These are phyloP conservation scores for Globisporangium canariense DNA, from an alignment of 352 stramenopile genomes.

Conservation along the genomic window DNA sequence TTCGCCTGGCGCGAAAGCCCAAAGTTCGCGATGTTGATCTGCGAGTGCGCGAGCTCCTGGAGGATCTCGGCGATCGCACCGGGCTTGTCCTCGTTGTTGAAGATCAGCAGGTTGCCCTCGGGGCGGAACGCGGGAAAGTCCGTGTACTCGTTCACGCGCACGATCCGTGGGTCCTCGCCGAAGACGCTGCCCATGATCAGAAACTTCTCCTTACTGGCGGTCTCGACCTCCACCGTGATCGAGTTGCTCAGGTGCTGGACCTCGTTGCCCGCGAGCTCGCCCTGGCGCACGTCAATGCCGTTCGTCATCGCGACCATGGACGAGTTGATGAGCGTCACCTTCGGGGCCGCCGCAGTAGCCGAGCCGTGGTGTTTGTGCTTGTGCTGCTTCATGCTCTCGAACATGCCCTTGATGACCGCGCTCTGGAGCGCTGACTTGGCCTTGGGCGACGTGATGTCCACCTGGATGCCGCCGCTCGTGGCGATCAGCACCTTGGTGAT, in stretches of 20 bases:
- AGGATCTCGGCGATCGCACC: conserved; percentile 76
- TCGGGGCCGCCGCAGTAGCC: conserved; percentile 5
- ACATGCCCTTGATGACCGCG: conserved; percentile 68
- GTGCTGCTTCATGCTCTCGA: conserved; percentile 51
- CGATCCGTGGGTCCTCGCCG: conserved; percentile 73
- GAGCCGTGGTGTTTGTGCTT: conserved; percentile 12
- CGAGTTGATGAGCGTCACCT: conserved; percentile 63
- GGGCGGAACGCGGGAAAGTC: conserved; percentile 83
- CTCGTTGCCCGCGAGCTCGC: conserved; percentile 43
- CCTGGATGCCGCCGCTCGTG: conserved; percentile 54
- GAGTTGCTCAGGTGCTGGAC: conserved; percentile 77
- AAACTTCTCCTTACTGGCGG: conserved; percentile 46
- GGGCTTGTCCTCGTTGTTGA: conserved; percentile 82
- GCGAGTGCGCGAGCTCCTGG: conserved; percentile 52
- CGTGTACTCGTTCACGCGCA: conserved; percentile 80
- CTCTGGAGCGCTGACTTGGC: conserved; percentile 70
- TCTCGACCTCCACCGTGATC: conserved; percentile 69
- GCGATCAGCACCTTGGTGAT: conserved; percentile 68
- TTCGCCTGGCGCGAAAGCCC: conserved; percentile 68
- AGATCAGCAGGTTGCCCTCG: conserved; percentile 73
- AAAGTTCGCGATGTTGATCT: conserved; percentile 88
- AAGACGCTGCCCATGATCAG: conserved; percentile 81
- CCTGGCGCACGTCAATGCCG: conserved; percentile 76
- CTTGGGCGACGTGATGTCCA: conserved; percentile 78
- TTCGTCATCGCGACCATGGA: conserved; percentile 66